Evolutionary conservation across 257 asterid species (phyloP), one percentile per base, ranked within the genome.

Genomic region (Solanum sitiens): DNA sequence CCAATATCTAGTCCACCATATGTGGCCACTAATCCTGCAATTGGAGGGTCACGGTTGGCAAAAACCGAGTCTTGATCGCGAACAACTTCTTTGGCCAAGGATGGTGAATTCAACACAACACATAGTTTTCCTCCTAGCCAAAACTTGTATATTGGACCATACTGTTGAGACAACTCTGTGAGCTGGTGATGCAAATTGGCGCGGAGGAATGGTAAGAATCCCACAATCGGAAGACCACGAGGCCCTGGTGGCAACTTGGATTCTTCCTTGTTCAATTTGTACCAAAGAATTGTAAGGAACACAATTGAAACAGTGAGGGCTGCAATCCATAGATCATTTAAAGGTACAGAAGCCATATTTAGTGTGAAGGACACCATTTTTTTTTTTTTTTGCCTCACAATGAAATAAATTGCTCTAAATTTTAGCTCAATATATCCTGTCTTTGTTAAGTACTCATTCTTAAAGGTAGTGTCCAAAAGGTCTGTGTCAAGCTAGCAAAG

Each of bases 191-290:
- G 93, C 47, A 91, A 71, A 37, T 92, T 71, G 12, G 86, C 40
- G 23, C 86, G 39, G 15, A 93, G 90, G 75, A 91, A 93, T 4
- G 93, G 94, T n/a, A 93, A 89, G 84, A 80, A 90, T 13, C 95
- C 95, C 23, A 91, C 86, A 40, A 90, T 67, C 2, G 93, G 94
- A 27, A 92, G 59, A 11, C 94, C 94, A 70, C 87, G 83, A n/a
- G 94, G 94, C 42, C 93, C 93, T 61, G 94, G 92, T 67, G 94
- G 93, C 35, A 88, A 47, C 14, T 84, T 90, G 56, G 72, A 16
- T 33, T 79, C 15, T 83, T 11, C 63, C 83, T 20, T 83, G 10
- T 79, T 79, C 67, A 30, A 45, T 27, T 61, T 88, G 53, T 76
- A 86, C 47, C 84, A 88, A 10, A 88, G 11, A 39, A 77, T 7